Conservation (phyloP, 352 stramenopile species). For the Globisporangium polare region DNA sequence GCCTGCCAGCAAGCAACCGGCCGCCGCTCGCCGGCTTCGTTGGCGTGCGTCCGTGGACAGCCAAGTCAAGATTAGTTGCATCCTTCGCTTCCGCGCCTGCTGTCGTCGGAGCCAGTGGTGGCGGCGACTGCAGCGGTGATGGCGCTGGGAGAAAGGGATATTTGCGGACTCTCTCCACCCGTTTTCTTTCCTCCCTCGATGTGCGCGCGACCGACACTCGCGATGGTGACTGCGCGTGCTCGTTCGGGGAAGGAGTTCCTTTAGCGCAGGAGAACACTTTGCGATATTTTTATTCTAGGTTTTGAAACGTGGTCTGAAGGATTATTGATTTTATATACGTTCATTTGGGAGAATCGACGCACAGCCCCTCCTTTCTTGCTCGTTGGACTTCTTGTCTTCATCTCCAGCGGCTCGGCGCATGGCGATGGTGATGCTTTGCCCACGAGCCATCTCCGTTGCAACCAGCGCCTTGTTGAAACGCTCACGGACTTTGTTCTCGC, state of each 20-base stretch:
- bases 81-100: slow-evolving; percentile 6
- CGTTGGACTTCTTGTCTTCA: too few species aligned
- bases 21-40: not conserved
- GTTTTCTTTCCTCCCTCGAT: not conserved
- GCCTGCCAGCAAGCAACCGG: not conserved
- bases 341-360: slow-evolving; percentile 8
- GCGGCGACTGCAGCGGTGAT: not conserved
- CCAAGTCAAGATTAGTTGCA: slow-evolving; percentile 17
- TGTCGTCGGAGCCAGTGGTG: not conserved
- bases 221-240: not conserved
- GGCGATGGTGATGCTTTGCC: too few species aligned
- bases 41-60: not conserved
- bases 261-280: slow-evolving; percentile 18
- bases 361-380: not conserved
- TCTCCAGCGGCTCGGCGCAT: too few species aligned
- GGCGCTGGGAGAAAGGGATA: slow-evolving; percentile 3
- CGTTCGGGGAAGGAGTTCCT: not conserved
- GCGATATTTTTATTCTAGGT: slow-evolving; percentile 24
- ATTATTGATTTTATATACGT: slow-evolving; percentile 7
- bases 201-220: too few species aligned
- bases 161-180: slow-evolving; percentile 4
- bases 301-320: slow-evolving; percentile 16
- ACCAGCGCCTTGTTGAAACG: too few species aligned
- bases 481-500: too few species aligned
- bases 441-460: too few species aligned